Conservation (phyloP, 495 filamentous ascomycete species). For the Staphylotrichum tortipilum region DNA sequence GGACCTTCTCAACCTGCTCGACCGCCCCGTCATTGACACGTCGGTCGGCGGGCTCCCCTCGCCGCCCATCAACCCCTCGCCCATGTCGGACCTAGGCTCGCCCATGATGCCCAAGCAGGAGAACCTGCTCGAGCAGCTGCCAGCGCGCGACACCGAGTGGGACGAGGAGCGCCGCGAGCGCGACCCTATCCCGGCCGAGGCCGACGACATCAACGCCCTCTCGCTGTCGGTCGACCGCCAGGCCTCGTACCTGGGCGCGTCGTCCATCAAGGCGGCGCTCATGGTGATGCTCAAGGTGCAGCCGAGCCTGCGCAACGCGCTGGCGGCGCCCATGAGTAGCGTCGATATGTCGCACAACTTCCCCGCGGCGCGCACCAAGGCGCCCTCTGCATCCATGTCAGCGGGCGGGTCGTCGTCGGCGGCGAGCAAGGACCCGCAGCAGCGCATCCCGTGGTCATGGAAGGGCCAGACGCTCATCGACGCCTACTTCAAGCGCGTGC, state of each 20-base stretch:
- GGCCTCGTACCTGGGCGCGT: slow-evolving; percentile 73
- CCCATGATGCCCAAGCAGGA: slow-evolving; percentile 35
- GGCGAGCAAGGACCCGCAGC: slow-evolving; percentile 41
- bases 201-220: slow-evolving; percentile 74
- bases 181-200: slow-evolving; percentile 56
- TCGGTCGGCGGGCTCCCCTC: slow-evolving; percentile 35
- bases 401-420: too few relatives aligned
- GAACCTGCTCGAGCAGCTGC: slow-evolving; percentile 48
- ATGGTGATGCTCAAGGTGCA: slow-evolving; percentile 74
- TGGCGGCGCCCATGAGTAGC: slow-evolving; percentile 43
- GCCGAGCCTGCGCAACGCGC: slow-evolving; percentile 51
- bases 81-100: slow-evolving; percentile 36
- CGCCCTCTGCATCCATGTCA: too few relatives aligned
- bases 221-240: slow-evolving; percentile 63
- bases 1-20: slow-evolving; percentile 44
- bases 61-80: slow-evolving; percentile 35
- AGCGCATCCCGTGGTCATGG: slow-evolving; percentile 49
- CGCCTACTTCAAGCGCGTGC: slow-evolving; percentile 68
- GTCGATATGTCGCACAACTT: slow-evolving; percentile 40
- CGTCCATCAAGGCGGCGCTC: slow-evolving; percentile 70
- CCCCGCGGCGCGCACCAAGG: slow-evolving; percentile 41
- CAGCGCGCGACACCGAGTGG: slow-evolving; percentile 47
- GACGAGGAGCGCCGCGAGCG: slow-evolving; percentile 47
- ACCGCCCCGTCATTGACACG: slow-evolving; percentile 34
- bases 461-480: slow-evolving; percentile 59